Conservation (phyloP, 768 basidiomycete genomes). For the Cystofilobasidium bisporidii region DNA sequence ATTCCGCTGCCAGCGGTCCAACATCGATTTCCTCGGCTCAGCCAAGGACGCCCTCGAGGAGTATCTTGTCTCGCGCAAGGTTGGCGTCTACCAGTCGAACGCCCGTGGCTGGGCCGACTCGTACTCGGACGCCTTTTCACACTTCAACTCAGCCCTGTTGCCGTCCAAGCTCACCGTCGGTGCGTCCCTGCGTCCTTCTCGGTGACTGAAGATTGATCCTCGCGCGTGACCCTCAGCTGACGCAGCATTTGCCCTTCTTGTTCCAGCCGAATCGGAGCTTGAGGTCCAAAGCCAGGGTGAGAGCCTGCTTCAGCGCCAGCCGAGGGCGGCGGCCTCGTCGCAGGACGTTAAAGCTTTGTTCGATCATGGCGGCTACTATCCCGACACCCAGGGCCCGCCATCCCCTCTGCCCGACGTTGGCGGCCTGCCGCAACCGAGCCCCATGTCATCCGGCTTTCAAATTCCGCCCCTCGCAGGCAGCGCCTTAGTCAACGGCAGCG, state of each 20-base stretch:
- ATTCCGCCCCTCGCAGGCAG: no score
- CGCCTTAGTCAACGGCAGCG: conserved; percentile 21
- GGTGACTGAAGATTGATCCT: neutral
- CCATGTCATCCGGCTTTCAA: no score
- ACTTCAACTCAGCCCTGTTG: conserved; percentile 39
- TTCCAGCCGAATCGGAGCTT: conserved; percentile 3
- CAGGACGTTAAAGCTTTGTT: conserved; percentile 94
- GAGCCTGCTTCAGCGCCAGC: conserved; percentile 54
- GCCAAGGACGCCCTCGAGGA: conserved; percentile 88
- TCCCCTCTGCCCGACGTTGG: conserved; percentile 57
- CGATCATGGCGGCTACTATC: conserved; percentile 61
- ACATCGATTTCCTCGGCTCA: conserved; percentile 82
- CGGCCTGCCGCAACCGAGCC: no score
- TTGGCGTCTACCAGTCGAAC: conserved; percentile 19
- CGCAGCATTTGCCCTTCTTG: neutral
- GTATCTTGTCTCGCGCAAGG: conserved; percentile 69
- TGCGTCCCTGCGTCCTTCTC: conserved; percentile 37
- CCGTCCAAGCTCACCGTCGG: conserved; percentile 52
- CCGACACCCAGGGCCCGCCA: conserved; percentile 36
- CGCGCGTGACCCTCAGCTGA: no score
- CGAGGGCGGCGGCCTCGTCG: conserved; percentile 77
- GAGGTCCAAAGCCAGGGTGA: conserved; percentile 62
- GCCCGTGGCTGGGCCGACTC: conserved; percentile 15
- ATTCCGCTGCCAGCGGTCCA: conserved; percentile 88
- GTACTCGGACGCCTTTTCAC: conserved; percentile 16